Percentiles rank a stretch among this genome's conserved stretches.
phyloP scores from a whole-genome alignment of 495 filamentous ascomycete species.

The Hypoxylon subgilvum region DNA sequence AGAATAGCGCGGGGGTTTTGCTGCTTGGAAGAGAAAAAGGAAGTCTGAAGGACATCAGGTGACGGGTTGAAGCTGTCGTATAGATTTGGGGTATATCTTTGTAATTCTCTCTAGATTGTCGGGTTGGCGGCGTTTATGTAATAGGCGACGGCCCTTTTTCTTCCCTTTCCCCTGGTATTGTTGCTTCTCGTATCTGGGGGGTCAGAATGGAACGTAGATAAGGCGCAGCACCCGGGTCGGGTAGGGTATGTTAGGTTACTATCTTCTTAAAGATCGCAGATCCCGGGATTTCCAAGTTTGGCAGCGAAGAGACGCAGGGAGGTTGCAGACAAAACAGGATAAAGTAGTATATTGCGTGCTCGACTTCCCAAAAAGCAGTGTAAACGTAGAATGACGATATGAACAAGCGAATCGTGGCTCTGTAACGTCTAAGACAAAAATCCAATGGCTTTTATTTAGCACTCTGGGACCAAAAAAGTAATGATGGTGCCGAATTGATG shows the following conservation, averaged over 20 bases:
- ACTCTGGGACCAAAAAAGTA: constrained; percentile 4
- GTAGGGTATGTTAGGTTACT: constrained; percentile 8
- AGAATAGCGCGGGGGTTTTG: constrained; percentile 26
- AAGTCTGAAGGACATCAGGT: constrained; percentile 1
- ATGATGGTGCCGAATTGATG: constrained; percentile 11
- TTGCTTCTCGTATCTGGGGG: constrained; percentile 3
- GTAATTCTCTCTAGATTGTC: constrained; percentile 3
- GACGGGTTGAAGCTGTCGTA: constrained; percentile 1
- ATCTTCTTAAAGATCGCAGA: constrained; percentile 13
- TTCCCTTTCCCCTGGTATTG: constrained; percentile 2
- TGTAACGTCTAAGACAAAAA: constrained; percentile 19
- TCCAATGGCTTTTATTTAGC: constrained; percentile 14
- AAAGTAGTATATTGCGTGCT: constrained; percentile 22
- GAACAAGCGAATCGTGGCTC: constrained; percentile 29
- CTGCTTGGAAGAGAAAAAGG: constrained; percentile 5
- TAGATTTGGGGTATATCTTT: constrained; percentile 14
- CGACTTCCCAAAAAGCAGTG: constrained; percentile 24
- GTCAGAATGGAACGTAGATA: constrained; percentile 8
- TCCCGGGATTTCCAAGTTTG: constrained; percentile 32
- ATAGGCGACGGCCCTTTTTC: constrained; percentile 3
- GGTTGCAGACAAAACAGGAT: constrained; percentile 21
- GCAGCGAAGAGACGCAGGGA: constrained; percentile 11
- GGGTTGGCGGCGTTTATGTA: neutral
- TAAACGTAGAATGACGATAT: constrained; percentile 40
- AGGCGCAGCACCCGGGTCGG: constrained; percentile 6